Evolutionary conservation across 148 eudicot genomes (phyloP), one percentile per base, ranked within the genome.

Genomic region (Camellia lanceoleosa): DNA sequence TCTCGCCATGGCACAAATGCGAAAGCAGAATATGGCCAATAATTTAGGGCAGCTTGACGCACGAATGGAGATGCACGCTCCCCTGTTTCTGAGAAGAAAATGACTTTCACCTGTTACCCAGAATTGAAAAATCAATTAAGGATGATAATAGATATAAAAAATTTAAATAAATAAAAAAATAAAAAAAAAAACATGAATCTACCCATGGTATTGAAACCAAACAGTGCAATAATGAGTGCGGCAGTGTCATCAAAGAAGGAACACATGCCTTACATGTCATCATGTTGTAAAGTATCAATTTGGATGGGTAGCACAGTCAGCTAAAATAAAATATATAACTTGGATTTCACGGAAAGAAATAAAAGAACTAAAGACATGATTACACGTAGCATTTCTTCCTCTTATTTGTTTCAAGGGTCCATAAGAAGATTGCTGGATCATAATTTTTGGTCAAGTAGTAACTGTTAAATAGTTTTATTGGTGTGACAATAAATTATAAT

Each of bases 41-140:
- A 96, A 16, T 78, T 79, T 83, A 83, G 86, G 82, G 97, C 97
- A 81, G 85, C 80, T 83, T 90, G 91, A 49, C 99, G 97, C 43
- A 92, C 87, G 81, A 92, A 91, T 51, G 99, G 99, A 73, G 95
- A 86, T 42, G 99, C 99, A 30, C 99, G 97, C 84, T 92, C 88
- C 82, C 99, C 38, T 4, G 95, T 93, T 75, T 88, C 86, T 58
- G 99, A 96, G 88, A 96, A 89, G 85, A 96, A 84, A 75, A 96
- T 80, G 58, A 90, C 95, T 88, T 86, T 96, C 74, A 96, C 99
- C 98, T 96, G 72, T 47, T 60, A 86, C n/a, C 47, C 73, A 82
- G 10, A 82, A 80, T 63, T 19, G 18, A 44, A 78, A 19, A 43
- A 16, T 18, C 0, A 51, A 61, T n/a, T n/a, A n/a, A 30, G 1